Evolutionary conservation across 192 early-diverging fungal genomes (phyloP).

Genomic region (Gryganskiella cystojenkinii): DNA sequence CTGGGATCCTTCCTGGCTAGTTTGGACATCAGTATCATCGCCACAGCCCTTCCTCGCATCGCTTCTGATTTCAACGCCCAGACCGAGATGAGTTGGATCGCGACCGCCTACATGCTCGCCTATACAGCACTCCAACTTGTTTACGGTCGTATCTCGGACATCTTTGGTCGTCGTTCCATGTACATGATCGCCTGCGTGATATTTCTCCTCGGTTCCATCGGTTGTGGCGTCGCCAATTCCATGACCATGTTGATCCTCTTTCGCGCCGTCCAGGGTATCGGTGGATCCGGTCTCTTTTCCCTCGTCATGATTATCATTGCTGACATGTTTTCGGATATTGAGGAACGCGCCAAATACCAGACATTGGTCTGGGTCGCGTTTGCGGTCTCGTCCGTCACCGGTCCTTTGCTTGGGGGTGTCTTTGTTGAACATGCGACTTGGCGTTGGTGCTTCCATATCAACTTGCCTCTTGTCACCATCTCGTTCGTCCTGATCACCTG

Average conservation of each 20-base stretch:
- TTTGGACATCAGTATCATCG: constrained; percentile 86
- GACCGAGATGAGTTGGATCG: constrained; percentile 83
- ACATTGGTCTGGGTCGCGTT: constrained; percentile 79
- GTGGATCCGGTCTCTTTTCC: constrained; percentile 79
- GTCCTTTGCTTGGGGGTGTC: constrained; percentile 87
- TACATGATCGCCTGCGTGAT: constrained; percentile 32
- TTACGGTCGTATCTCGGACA: constrained; percentile 85
- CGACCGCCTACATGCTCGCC: constrained; percentile 76
- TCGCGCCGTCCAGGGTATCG: constrained; percentile 82
- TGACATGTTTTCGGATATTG: constrained; percentile 78
- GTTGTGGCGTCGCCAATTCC: constrained; percentile 58
- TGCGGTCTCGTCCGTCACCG: constrained; percentile 77
- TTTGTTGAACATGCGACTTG: constrained; percentile 79
- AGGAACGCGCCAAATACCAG: constrained; percentile 86
- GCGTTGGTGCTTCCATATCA: constrained; percentile 86
- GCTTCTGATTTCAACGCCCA: constrained; percentile 74
- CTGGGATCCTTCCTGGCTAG: constrained; percentile 77
- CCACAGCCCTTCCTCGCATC: constrained; percentile 78
- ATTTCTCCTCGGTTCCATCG: constrained; percentile 49
- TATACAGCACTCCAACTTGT: constrained; percentile 77
- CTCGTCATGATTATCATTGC: constrained; percentile 85
- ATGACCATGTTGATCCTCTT: constrained; percentile 73
- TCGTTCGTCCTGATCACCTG: constrained; percentile 63
- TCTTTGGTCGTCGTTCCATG: constrained; percentile 64
- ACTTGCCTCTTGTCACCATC: constrained; percentile 79